These are phyloP conservation scores for Bisporella sp. DNA, from an alignment of 2,329 filamentous ascomycete genomes.

Conservation along the genomic window DNA sequence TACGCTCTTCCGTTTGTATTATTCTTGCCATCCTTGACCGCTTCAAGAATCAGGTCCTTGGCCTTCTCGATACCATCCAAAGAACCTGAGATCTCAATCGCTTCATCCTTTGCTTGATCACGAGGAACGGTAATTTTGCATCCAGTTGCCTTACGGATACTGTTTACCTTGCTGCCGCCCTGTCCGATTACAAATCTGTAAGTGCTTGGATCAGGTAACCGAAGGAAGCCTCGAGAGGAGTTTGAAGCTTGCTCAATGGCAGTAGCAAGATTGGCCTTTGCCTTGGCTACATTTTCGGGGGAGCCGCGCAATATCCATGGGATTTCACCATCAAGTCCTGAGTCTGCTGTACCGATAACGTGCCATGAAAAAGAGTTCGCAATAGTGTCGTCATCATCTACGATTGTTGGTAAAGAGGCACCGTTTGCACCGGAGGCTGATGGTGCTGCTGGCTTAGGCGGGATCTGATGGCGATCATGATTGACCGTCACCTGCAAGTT, in stretches of 20 bases:
- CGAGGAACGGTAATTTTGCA: constrained; percentile 92
- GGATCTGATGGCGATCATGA: constrained; percentile 74
- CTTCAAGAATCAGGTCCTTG: constrained; percentile 79
- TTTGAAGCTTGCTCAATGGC: constrained; percentile 66
- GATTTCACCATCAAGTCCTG: constrained; percentile 57
- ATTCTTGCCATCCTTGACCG: constrained; percentile 57
- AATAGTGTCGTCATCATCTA: constrained; percentile 64
- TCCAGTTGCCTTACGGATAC: constrained; percentile 84
- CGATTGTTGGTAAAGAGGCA: constrained; percentile 77
- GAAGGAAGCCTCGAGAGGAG: constrained; percentile 75
- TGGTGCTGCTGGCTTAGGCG: constrained; percentile 55
- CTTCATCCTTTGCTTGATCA: constrained; percentile 66
- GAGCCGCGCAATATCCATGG: constrained; percentile 85
- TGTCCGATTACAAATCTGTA: constrained; percentile 89
- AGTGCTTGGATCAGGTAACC: constrained; percentile 77
- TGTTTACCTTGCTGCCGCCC: constrained; percentile 85
- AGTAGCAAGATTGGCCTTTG: constrained; percentile 64
- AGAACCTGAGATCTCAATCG: constrained; percentile 82
- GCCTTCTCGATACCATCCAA: constrained; percentile 79
- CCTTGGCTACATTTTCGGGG: constrained; percentile 73
- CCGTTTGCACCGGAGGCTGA: constrained; percentile 47
- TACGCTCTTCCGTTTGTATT: constrained; percentile 10
- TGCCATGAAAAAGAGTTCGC: constrained; percentile 77
- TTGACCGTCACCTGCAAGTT: constrained; percentile 87
- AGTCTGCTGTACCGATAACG: constrained; percentile 56